Evolutionary conservation across 768 basidiomycete genomes (phyloP).

Genomic region (Mycena leptocephala): DNA sequence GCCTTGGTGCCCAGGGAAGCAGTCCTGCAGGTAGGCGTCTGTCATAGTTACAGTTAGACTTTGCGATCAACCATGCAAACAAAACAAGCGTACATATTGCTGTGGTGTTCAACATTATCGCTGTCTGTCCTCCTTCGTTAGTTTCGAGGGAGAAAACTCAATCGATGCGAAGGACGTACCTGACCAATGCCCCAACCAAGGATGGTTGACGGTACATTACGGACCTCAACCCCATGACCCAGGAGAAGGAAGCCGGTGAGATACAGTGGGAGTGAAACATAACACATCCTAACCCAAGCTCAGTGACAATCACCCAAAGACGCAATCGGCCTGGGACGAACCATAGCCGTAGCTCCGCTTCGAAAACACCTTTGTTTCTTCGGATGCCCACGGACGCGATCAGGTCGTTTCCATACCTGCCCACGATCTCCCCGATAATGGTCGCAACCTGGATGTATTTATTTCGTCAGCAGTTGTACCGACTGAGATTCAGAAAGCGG

Average conservation of each 20-base stretch:
- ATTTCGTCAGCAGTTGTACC: not conserved
- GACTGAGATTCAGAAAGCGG: not conserved
- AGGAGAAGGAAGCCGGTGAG: constrained; percentile 60
- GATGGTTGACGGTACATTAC: constrained; percentile 48
- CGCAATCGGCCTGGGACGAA: constrained; percentile 28
- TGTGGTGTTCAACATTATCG: constrained; percentile 58
- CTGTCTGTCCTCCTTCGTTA: constrained; percentile 16
- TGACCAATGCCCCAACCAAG: constrained; percentile 64
- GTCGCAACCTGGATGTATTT: constrained; percentile 57
- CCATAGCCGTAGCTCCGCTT: constrained; percentile 66
- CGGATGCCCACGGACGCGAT: constrained; percentile 62
- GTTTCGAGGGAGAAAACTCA: not conserved
- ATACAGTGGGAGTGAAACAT: constrained; percentile 58
- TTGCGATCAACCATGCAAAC: not conserved
- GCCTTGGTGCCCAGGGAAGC: constrained; percentile 56
- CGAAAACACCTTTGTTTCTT: constrained; percentile 68
- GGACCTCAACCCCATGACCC: constrained; percentile 54
- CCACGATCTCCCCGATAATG: constrained; percentile 66
- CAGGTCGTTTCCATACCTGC: constrained; percentile 67
- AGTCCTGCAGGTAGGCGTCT: constrained; percentile 59
- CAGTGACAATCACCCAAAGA: not conserved
- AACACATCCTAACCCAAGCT: constrained; percentile 49
- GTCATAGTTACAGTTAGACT: not conserved
- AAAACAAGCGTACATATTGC: constrained; percentile 50
- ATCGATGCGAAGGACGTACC: not conserved